Conservation (phyloP, 2,329 filamentous ascomycete species). For the Phaeoacremonium minimum region DNA sequence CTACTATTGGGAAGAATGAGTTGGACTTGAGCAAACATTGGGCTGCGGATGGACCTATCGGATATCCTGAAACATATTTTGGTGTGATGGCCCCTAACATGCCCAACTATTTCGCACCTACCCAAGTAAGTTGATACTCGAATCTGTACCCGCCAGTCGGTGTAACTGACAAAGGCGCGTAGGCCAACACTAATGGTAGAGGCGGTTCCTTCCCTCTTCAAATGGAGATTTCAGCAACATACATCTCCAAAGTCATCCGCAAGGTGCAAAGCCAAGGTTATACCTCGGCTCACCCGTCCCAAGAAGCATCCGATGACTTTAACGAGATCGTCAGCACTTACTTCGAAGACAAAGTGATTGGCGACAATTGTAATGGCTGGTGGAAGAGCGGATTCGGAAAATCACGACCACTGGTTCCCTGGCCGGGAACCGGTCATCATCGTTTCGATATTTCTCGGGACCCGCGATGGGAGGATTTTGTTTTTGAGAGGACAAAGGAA, state of each 20-base stretch:
- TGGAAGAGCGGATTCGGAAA: constrained; percentile 7
- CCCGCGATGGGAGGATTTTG: constrained; percentile 12
- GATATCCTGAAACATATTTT: constrained; percentile 16
- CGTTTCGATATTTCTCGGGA: neutral
- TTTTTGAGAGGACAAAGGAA: constrained; percentile 1
- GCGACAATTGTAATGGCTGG: constrained; percentile 12
- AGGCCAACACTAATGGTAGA: constrained; percentile 8
- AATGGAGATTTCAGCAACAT: constrained; percentile 10
- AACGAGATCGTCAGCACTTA: constrained; percentile 6
- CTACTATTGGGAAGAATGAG: constrained; percentile 12
- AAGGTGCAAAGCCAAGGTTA: constrained; percentile 11
- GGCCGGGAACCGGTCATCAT: constrained; percentile 14
- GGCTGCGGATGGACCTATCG: constrained; percentile 9
- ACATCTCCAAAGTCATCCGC: constrained; percentile 11
- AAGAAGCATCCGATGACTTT: constrained; percentile 12
- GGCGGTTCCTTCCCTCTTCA: constrained; percentile 11
- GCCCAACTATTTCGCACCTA: constrained; percentile 21
- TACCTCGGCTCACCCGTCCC: constrained; percentile 7
- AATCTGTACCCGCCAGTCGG: no score
- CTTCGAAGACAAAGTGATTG: constrained; percentile 8
- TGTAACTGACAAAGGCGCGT: no score
- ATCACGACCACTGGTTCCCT: constrained; percentile 6
- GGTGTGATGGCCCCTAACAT: constrained; percentile 18
- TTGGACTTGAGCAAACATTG: constrained; percentile 13
- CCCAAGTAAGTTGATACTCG: constrained; percentile 1